A percentile compares a stretch with the other conserved stretches of the same genome.
Evolutionary conservation across 2,329 filamentous ascomycete genomes (phyloP).

Genomic region (Graphiopsis chlorocephala): DNA sequence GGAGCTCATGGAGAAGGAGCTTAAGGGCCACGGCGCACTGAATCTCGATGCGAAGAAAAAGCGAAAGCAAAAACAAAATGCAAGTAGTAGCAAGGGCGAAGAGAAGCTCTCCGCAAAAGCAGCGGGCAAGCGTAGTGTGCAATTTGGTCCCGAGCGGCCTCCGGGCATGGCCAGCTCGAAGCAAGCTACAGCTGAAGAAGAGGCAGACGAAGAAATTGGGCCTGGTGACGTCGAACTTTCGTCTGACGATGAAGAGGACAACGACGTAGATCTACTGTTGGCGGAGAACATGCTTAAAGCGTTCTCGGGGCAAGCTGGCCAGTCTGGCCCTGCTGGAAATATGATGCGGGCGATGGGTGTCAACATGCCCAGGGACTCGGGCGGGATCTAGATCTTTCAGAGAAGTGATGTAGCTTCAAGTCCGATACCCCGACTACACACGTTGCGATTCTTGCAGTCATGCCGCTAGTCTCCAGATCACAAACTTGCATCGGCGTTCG

Average conservation of each 20-base stretch:
- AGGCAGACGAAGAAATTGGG: slow-evolving; percentile 40
- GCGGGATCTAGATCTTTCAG: neutral
- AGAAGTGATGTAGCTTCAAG: neutral
- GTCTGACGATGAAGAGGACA: slow-evolving; percentile 52
- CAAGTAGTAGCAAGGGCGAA: slow-evolving; percentile 31
- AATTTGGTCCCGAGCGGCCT: slow-evolving; percentile 33
- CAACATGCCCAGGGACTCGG: slow-evolving; percentile 67
- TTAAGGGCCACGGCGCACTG: slow-evolving; percentile 66
- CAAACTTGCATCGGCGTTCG: neutral
- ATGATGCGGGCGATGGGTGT: slow-evolving; percentile 84
- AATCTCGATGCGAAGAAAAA: slow-evolving; percentile 37
- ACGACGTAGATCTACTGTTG: slow-evolving; percentile 81
- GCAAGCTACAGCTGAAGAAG: slow-evolving; percentile 36
- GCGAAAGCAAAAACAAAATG: slow-evolving; percentile 22
- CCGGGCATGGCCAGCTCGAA: slow-evolving; percentile 22
- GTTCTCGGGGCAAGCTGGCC: slow-evolving; percentile 84
- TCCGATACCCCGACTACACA: neutral
- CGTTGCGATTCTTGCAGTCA: neutral
- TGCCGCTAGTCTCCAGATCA: neutral
- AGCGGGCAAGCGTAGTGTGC: slow-evolving; percentile 17
- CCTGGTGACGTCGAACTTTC: slow-evolving; percentile 32
- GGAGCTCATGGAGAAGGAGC: slow-evolving; percentile 68
- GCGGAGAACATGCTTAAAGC: slow-evolving; percentile 89
- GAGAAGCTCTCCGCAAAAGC: slow-evolving; percentile 18
- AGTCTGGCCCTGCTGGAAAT: slow-evolving; percentile 83